Evolutionary conservation across 1,284 basidiomycete genomes (phyloP).

Genomic region (Leucoagaricus sp.): DNA sequence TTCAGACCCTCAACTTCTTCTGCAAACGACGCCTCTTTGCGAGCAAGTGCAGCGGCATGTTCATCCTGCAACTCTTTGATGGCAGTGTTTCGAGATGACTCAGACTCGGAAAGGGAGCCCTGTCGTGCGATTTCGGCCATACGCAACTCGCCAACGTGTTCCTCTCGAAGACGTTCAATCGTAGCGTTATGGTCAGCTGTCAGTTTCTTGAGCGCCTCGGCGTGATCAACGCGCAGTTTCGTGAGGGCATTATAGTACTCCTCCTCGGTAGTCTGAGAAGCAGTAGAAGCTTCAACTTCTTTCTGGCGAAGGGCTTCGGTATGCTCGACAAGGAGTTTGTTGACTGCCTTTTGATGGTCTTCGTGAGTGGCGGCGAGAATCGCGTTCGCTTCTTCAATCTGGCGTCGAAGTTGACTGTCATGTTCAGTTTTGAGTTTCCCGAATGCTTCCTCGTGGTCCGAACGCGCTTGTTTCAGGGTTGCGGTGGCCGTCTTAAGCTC

Average conservation of each 20-base stretch:
- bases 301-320: conserved; percentile 55
- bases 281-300: conserved; percentile 55
- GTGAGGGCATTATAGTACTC: conserved; percentile 79
- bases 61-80: conserved; percentile 68
- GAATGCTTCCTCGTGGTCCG: conserved; percentile 54
- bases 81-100: conserved; percentile 61
- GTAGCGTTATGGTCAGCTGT: conserved; percentile 57
- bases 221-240: conserved; percentile 69
- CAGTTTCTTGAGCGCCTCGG: conserved; percentile 60
- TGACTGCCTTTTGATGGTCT: conserved; percentile 54
- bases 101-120: conserved; percentile 69
- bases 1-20: conserved; percentile 65
- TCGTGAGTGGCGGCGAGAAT: conserved; percentile 45
- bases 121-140: conserved; percentile 74
- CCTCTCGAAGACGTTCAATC: conserved; percentile 67
- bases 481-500: conserved; percentile 46
- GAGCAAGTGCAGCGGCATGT: conserved; percentile 60
- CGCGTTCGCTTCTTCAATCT: conserved; percentile 49
- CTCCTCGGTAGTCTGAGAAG: conserved; percentile 69
- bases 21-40: conserved; percentile 62
- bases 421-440: conserved; percentile 50
- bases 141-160: conserved; percentile 68
- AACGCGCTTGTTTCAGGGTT: conserved; percentile 46
- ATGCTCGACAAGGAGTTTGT: conserved; percentile 55
- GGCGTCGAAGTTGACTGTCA: conserved; percentile 46